Evolutionary conservation across 345 rosid species (phyloP), one percentile per base, ranked within the genome.

Genomic region (Passiflora organensis): DNA sequence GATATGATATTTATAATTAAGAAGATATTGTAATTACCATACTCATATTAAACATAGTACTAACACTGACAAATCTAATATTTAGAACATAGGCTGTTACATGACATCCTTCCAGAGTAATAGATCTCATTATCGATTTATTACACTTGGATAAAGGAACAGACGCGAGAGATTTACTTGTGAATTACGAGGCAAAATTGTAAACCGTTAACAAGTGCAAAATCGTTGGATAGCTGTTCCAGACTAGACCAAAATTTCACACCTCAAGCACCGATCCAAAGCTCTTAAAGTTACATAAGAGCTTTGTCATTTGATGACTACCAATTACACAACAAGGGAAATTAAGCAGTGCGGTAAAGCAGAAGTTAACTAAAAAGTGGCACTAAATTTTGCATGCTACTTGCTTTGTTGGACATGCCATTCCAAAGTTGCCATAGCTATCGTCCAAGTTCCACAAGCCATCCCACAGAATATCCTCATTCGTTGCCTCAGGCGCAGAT

Each of bases 371-470:
- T 71, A 58, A 72, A 84, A 43, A 91, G 85, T 56, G 70, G 55
- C 16, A 47, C 77, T 47, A 76, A 32, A 79, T 58, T 82, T 44
- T 69, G 80, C 45, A 74, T 44, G 53, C 58, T 52, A 47, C 66
- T 54, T 71, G 75, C 75, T 65, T 71, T 58, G 81, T 58, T 36
- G 69, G 72, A 67, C 64, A 63, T 17, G 63, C 53, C 5, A 43
- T 71, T 38, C 71, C 69, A 43, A 77, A 71, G 60, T 64, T 69
- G 19, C 54, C 83, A 55, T 86, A 77, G 43, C 76, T 60, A 61
- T 87, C 93, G 56, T 88, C 93, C 51, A 81, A 51, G 58, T 78
- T 79, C 96, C 96, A 88, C 63, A 88, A 34, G 6, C 80, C 77
- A 55, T 82, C 93, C 93, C 96, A 87, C 34, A 81, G 56, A n/a